Conservation (phyloP, 805 yeast species). For the Komagataella phaffii region DNA sequence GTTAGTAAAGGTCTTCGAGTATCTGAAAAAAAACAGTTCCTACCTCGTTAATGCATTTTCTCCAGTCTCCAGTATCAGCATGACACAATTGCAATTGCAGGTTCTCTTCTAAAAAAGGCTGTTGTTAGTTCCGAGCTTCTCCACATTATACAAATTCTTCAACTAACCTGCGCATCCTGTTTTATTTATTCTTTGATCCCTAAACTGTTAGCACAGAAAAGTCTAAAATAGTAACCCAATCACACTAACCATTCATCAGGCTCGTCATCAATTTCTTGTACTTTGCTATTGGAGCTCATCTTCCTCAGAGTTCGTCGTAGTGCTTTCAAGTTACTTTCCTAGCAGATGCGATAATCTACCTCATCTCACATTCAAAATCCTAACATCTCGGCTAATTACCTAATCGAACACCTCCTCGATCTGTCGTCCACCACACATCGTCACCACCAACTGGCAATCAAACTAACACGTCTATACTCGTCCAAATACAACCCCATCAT, state of each 20-base stretch:
- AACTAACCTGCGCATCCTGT: slow-evolving; percentile 60
- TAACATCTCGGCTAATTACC: background rate
- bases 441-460: slow-evolving; percentile 4
- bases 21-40: slow-evolving; percentile 8
- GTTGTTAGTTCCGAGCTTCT: slow-evolving; percentile 3
- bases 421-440: slow-evolving; percentile 4
- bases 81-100: slow-evolving; percentile 60
- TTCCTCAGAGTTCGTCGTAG: background rate
- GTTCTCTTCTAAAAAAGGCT: slow-evolving; percentile 35
- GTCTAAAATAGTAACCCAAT: background rate
- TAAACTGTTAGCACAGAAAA: slow-evolving; percentile 7
- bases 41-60: slow-evolving; percentile 55
- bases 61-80: slow-evolving; percentile 76
- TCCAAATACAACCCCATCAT: slow-evolving; percentile 15
- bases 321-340: background rate
- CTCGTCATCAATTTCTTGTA: slow-evolving; percentile 28
- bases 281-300: background rate
- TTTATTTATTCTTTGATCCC: slow-evolving; percentile 59
- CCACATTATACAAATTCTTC: background rate
- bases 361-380: background rate
- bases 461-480: background rate
- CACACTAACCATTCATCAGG: slow-evolving; percentile 55
- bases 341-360: background rate
- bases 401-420: background rate
- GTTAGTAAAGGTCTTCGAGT: background rate